Evolutionary conservation across 2,329 filamentous ascomycete genomes (phyloP), one percentile per base, ranked within the genome.

Genomic region (Harringtonia lauricola): DNA sequence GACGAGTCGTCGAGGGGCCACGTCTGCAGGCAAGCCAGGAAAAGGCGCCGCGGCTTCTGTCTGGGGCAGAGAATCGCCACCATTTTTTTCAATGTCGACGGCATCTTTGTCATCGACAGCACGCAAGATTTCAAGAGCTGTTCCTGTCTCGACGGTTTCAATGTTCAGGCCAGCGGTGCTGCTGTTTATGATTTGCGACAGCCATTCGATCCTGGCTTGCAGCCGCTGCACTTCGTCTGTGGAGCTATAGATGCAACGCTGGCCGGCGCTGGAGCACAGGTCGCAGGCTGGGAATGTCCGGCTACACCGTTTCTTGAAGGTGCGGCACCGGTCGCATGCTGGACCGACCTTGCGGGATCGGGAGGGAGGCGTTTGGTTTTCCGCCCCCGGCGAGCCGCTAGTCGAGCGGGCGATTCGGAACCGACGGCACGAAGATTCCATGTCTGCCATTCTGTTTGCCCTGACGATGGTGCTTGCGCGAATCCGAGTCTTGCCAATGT

Each of bases 251-350:
- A 56, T 65, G 51, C 65, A 68, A 22, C 56, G 55, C 36, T 63
- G 57, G 22, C 61, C 64, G 5, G 64, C 61, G 29, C 53, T 57
- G 39, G 58, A 56, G 47, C 65, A 68, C 2, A 65, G 55, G 5
- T 57, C 54, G 50, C 66, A 68, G 14, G 56, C 55, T 18, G 60
- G 66, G 47, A 61, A 60, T 1, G 64, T 67, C 33, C 63, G 58
- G 37, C 61, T 66, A 51, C 66, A 68, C 47, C 63, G 66, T 55
- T 68, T 68, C 55, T 68, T 26, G 24, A 26, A 26, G 7, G 6
- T 6, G 24, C 24, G 24, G 24, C 24, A 26, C 10, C 24, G 24
- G 10, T 26, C 24, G 24, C 24, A 26, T 6, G 24, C 24, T 10
- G 24, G 24, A 10, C 24, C 24, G n/a, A n/a, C n/a, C n/a, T n/a